These are phyloP conservation scores for Scedosporium minutisporum DNA, from an alignment of 2,329 filamentous ascomycete genomes.

Conservation along the genomic window DNA sequence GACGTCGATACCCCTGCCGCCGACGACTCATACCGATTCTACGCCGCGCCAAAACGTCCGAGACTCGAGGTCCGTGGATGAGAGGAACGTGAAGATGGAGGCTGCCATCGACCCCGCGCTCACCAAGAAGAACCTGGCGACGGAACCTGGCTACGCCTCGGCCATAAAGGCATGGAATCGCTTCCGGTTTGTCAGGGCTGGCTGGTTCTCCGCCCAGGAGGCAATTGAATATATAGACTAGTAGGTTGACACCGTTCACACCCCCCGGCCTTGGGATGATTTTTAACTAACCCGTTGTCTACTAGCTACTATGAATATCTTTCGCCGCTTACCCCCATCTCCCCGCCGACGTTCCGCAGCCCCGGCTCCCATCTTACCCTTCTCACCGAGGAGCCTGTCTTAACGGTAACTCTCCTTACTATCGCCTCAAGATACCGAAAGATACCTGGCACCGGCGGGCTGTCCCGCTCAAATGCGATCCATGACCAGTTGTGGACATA, in stretches of 20 bases:
- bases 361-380: slow-evolving; percentile 72
- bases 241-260: slow-evolving; percentile 35
- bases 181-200: slow-evolving; percentile 89
- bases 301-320: slow-evolving; percentile 79
- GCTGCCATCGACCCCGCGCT: slow-evolving; percentile 37
- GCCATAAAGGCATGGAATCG: slow-evolving; percentile 82
- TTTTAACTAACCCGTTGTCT: neutral
- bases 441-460: slow-evolving; percentile 68
- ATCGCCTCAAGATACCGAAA: slow-evolving; percentile 81
- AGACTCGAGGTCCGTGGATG: neutral
- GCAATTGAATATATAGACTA: slow-evolving; percentile 92
- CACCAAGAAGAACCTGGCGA: slow-evolving; percentile 31
- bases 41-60: slow-evolving; percentile 3
- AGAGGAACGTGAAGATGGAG: slow-evolving; percentile 15
- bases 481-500: slow-evolving; percentile 95
- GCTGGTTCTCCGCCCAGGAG: slow-evolving; percentile 92
- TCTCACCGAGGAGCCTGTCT: slow-evolving; percentile 82
- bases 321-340: slow-evolving; percentile 86
- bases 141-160: slow-evolving; percentile 50
- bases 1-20: neutral
- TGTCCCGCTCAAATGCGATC: slow-evolving; percentile 79
- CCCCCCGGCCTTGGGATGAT: neutral
- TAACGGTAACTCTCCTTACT: slow-evolving; percentile 83
- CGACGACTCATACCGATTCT: neutral
- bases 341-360: slow-evolving; percentile 78